Evolutionary conservation across 2,329 filamentous ascomycete species (phyloP), one percentile per base, ranked within the genome.

Genomic region (Trichoderma simmonsii): DNA sequence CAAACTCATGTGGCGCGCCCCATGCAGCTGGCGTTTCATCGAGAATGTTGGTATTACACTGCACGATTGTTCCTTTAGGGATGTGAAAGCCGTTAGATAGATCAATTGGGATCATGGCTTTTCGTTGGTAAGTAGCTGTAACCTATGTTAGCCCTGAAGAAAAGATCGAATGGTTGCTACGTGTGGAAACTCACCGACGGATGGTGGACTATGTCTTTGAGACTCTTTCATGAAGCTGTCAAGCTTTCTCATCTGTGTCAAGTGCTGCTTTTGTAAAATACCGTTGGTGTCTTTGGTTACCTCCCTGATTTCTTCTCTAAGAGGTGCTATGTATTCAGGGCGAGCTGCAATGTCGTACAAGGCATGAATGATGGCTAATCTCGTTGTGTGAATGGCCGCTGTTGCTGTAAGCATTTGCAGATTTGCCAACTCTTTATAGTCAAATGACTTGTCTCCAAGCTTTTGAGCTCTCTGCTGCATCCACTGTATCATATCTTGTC

Each of bases 321-420:
- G 15, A n/a, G 67, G 67, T 30, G 62, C 57, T 15, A 51, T 34
- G 39, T 70, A 70, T 26, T 87, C 84, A 0, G 83, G 84, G 36
- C 85, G 78, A 3, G 83, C 81, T 4, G 83, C 82, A 15, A 89
- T 78, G 71, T 88, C 86, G 70, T 83, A 86, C 61, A 89, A n/a
- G 12, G 59, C 36, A 70, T 70, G 67, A 8, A 60, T 63, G 24
- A 62, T 63, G 11, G 67, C 56, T 14, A 70, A 15, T n/a, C 82
- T 83, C 0, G 83, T 85, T 2, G 83, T 84, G 71, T 86, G 83
- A 21, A 86, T 84, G 6, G 83, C 81, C 1, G 83, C 83, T 6
- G 84, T 81, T 24, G 81, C 81, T 14, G 85, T 76, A 28, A 85
- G 79, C 30, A 86, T 79, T 74, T 85, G 83, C 54, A 85, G 74